Conservation (phyloP, 2,329 filamentous ascomycete species). For the Penicillium capsulatum region DNA sequence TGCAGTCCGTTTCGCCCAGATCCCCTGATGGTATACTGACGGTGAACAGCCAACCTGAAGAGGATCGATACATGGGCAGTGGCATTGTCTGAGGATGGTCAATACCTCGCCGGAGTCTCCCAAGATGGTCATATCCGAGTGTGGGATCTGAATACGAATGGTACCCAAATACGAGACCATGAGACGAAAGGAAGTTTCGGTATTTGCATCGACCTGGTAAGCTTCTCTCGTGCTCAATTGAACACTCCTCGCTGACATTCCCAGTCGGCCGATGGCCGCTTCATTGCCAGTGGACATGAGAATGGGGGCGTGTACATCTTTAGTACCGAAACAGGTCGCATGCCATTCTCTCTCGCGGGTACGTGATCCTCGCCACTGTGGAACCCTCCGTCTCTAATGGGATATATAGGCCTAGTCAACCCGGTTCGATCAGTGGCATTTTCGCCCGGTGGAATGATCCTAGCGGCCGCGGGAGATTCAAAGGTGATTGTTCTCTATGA, state of each 20-base stretch:
- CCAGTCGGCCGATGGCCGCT: constrained; percentile 67
- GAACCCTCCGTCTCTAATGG: constrained; percentile 15
- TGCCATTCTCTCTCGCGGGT: constrained; percentile 82
- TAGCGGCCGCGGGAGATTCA: constrained; percentile 87
- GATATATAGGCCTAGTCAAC: constrained; percentile 68
- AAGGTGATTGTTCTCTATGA: constrained; percentile 89
- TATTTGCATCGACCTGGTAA: constrained; percentile 74
- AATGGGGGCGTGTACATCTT: constrained; percentile 92
- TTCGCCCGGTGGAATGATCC: constrained; percentile 74
- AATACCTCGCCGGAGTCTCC: constrained; percentile 79
- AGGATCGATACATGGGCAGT: constrained; percentile 81
- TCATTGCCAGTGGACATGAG: constrained; percentile 88
- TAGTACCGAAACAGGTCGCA: constrained; percentile 80
- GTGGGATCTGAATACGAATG: constrained; percentile 63
- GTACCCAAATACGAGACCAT: constrained; percentile 70
- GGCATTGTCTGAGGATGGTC: constrained; percentile 76
- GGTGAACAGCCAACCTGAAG: constrained; percentile 13
- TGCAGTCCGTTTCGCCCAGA: constrained; percentile 5
- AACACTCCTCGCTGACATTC: constrained; percentile 2
- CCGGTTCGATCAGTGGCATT: constrained; percentile 83
- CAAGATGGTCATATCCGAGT: constrained; percentile 85
- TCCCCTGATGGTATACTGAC: constrained; percentile 4
- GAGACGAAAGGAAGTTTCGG: constrained; percentile 93
- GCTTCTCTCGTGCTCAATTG: constrained; percentile 9
- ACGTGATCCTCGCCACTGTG: constrained; percentile 22